Evolutionary conservation across 495 filamentous ascomycete genomes (phyloP).

Genomic region (Aspergillus wentii): DNA sequence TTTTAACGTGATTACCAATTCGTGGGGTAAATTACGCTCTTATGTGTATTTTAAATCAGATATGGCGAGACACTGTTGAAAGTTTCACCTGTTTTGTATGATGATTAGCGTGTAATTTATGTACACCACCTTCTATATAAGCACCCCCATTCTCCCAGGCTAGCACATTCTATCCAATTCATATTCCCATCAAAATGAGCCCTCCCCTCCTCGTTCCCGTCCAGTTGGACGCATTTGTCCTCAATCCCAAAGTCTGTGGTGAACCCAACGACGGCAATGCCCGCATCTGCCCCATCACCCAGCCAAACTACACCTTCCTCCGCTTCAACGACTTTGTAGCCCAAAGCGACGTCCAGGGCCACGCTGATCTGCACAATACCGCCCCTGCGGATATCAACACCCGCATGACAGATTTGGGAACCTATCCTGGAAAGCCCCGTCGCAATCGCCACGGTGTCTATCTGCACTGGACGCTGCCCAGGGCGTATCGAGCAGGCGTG

Average conservation of each 20-base stretch:
- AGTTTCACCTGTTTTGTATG: too few relatives aligned
- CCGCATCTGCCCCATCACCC: conserved; percentile 35
- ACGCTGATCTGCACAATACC: conserved; percentile 39
- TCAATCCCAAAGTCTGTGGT: conserved; percentile 28
- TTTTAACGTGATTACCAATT: too few relatives aligned
- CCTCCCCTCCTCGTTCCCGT: conserved; percentile 13
- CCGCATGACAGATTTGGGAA: conserved; percentile 39
- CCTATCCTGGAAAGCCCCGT: conserved; percentile 2
- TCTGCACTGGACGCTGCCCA: conserved; percentile 49
- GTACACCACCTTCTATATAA: too few relatives aligned
- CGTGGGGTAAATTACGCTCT: too few relatives aligned
- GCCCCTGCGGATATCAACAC: conserved; percentile 29
- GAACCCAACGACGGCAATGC: conserved; percentile 3
- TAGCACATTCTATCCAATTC: too few relatives aligned
- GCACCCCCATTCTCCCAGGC: too few relatives aligned
- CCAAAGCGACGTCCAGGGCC: conserved; percentile 37
- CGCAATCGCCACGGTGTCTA: conserved; percentile 42
- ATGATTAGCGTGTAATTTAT: too few relatives aligned
- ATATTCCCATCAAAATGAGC: too few relatives aligned
- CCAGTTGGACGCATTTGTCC: conserved; percentile 36
- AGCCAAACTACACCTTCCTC: conserved; percentile 51
- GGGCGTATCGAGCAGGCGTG: conserved; percentile 32
- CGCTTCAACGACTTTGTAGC: conserved; percentile 28
- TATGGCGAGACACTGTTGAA: too few relatives aligned
- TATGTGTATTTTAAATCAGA: too few relatives aligned